Conservation (phyloP, 2,329 filamentous ascomycete species). For the Botrytis galanthina region DNA sequence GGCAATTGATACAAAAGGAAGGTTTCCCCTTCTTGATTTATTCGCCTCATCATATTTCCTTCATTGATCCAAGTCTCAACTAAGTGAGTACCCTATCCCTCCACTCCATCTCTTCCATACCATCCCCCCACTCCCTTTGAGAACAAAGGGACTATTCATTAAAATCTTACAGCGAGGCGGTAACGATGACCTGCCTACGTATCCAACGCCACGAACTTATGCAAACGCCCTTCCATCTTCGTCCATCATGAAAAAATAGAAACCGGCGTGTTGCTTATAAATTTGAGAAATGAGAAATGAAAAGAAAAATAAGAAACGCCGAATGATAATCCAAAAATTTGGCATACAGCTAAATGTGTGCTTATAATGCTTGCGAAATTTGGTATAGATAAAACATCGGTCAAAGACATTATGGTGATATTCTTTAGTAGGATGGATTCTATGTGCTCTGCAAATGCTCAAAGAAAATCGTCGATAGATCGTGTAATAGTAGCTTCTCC, state of each 20-base stretch:
- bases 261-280: conserved; percentile 16
- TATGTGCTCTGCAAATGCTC: conserved; percentile 35
- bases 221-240: conserved; percentile 22
- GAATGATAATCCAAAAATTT: conserved; percentile 17
- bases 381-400: conserved; percentile 20
- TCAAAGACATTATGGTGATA: conserved; percentile 19
- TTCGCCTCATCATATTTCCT: conserved; percentile 7
- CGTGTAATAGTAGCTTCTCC: conserved; percentile 73
- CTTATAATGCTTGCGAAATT: conserved; percentile 20
- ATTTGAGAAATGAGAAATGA: not conserved
- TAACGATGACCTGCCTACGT: conserved; percentile 19
- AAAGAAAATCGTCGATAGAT: conserved; percentile 76
- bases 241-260: conserved; percentile 19
- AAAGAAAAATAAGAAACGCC: conserved; percentile 4
- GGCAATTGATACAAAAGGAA: conserved; percentile 13
- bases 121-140: not conserved
- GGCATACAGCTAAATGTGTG: conserved; percentile 19
- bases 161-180: conserved; percentile 23
- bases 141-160: conserved; percentile 20
- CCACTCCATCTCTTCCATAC: conserved; percentile 11
- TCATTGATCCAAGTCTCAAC: conserved; percentile 7
- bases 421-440: conserved; percentile 13
- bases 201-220: conserved; percentile 23
- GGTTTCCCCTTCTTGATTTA: not conserved
- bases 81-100: not conserved